Evolutionary conservation across 768 basidiomycete species (phyloP).

Genomic region (Lentinus brumalis): DNA sequence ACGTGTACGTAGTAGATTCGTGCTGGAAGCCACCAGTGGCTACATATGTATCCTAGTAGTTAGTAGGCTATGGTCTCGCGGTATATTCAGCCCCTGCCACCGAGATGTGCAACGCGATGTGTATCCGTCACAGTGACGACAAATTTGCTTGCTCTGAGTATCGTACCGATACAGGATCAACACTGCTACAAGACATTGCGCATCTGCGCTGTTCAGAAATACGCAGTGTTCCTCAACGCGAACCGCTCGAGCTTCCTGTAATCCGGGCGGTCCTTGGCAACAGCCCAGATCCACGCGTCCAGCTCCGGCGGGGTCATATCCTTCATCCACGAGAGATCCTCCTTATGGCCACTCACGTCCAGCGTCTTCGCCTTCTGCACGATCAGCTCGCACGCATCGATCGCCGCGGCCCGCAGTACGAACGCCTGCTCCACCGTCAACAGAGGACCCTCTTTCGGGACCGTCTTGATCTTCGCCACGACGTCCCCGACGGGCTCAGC

Average conservation of each 20-base stretch:
- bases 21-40: background rate
- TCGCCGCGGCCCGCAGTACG: constrained; percentile 74
- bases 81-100: background rate
- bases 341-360: constrained; percentile 25
- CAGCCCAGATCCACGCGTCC: constrained; percentile 82
- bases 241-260: constrained; percentile 70
- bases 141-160: too few species aligned
- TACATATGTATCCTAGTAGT: constrained; percentile 10
- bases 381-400: constrained; percentile 77
- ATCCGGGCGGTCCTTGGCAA: constrained; percentile 76
- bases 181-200: background rate
- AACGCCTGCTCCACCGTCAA: constrained; percentile 66
- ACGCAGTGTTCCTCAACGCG: constrained; percentile 63
- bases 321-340: constrained; percentile 50
- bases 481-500: constrained; percentile 11
- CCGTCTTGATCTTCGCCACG: constrained; percentile 21
- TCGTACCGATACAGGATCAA: too few species aligned
- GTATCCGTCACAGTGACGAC: background rate
- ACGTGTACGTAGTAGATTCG: constrained; percentile 1
- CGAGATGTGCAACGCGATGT: too few species aligned
- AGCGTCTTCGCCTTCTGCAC: constrained; percentile 51
- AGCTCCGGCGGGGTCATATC: constrained; percentile 60
- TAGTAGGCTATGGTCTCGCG: constrained; percentile 1
- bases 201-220: constrained; percentile 51
- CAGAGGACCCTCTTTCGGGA: constrained; percentile 51